Percentiles rank a stretch among this genome's conserved stretches.
phyloP scores from a whole-genome alignment of 192 early-diverging fungal species.

The Coemansia sp. region DNA sequence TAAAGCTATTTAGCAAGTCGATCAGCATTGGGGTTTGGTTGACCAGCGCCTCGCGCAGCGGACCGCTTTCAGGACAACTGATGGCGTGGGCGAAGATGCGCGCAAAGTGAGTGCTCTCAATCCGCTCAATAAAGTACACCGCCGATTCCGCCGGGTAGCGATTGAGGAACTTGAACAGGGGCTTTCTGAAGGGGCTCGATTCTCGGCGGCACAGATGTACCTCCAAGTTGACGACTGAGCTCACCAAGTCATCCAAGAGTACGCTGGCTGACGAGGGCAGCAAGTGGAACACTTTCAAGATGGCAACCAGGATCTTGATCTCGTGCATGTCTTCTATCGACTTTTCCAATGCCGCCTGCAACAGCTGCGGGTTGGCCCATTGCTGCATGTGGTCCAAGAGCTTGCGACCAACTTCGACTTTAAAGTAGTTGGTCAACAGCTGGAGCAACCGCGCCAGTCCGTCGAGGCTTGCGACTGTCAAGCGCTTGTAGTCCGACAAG shows the following conservation, averaged over 20 bases:
- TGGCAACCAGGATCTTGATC: slow-evolving; percentile 93
- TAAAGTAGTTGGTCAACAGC: slow-evolving; percentile 97
- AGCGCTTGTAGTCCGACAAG: slow-evolving; percentile 89
- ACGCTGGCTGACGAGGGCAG: slow-evolving; percentile 88
- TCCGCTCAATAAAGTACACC: slow-evolving; percentile 79
- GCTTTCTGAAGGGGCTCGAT: slow-evolving; percentile 92
- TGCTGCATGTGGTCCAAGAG: slow-evolving; percentile 92
- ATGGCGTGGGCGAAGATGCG: slow-evolving; percentile 67
- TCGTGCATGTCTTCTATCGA: slow-evolving; percentile 90
- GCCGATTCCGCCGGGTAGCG: slow-evolving; percentile 85
- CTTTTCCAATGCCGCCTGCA: slow-evolving; percentile 79
- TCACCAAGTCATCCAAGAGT: slow-evolving; percentile 91
- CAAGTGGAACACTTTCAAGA: slow-evolving; percentile 91
- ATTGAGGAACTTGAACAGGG: slow-evolving; percentile 90
- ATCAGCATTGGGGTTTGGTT: slow-evolving; percentile 63
- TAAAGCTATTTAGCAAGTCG: slow-evolving; percentile 33
- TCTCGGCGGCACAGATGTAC: slow-evolving; percentile 72
- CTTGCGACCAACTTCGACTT: slow-evolving; percentile 98
- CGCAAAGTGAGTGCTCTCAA: slow-evolving; percentile 62
- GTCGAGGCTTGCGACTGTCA: slow-evolving; percentile 92
- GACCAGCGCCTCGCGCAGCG: slow-evolving; percentile 69
- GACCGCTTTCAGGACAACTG: slow-evolving; percentile 30
- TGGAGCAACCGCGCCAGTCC: slow-evolving; percentile 92
- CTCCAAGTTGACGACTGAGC: slow-evolving; percentile 87
- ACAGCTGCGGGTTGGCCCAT: slow-evolving; percentile 87